Conservation (phyloP, 1,284 basidiomycete genomes). For the Leccinum glutinopallens region DNA sequence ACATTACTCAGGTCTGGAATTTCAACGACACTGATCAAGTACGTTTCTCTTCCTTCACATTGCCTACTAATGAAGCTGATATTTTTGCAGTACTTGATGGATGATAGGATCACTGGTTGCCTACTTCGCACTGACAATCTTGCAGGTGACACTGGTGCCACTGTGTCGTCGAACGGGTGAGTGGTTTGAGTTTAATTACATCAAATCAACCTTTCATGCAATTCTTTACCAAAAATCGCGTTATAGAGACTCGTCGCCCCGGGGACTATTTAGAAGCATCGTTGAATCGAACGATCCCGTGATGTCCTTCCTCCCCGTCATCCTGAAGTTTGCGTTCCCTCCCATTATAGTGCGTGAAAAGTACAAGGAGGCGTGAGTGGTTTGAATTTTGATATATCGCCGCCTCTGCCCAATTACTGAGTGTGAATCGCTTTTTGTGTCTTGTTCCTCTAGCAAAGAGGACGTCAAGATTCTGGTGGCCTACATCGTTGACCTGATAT, state of each 20-base stretch:
- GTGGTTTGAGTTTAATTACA: not conserved
- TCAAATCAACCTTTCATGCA: not conserved
- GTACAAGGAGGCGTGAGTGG: constrained; percentile 18
- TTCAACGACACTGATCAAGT: constrained; percentile 30
- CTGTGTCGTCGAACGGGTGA: constrained; percentile 1
- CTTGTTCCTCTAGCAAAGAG: constrained; percentile 6
- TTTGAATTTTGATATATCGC: not conserved
- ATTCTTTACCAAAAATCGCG: not conserved
- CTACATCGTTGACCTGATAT: constrained; percentile 30
- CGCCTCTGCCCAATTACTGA: not conserved
- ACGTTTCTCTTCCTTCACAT: not conserved
- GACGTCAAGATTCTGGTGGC: not conserved
- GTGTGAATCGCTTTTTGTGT: not conserved
- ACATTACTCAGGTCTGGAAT: constrained; percentile 36
- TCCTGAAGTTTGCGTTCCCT: constrained; percentile 1
- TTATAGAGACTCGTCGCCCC: constrained; percentile 5
- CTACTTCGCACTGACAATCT: constrained; percentile 15
- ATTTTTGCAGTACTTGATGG: constrained; percentile 13
- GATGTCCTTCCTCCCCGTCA: not conserved
- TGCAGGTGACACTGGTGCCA: constrained; percentile 10
- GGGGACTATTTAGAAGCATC: not conserved
- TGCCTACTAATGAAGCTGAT: not conserved
- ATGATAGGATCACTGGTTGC: constrained; percentile 13
- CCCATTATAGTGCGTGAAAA: constrained; percentile 11
- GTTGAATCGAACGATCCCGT: not conserved